Percentiles rank a stretch among this genome's conserved stretches.
phyloP scores from a whole-genome alignment of 768 basidiomycete genomes.

The Podaxis sp. region DNA sequence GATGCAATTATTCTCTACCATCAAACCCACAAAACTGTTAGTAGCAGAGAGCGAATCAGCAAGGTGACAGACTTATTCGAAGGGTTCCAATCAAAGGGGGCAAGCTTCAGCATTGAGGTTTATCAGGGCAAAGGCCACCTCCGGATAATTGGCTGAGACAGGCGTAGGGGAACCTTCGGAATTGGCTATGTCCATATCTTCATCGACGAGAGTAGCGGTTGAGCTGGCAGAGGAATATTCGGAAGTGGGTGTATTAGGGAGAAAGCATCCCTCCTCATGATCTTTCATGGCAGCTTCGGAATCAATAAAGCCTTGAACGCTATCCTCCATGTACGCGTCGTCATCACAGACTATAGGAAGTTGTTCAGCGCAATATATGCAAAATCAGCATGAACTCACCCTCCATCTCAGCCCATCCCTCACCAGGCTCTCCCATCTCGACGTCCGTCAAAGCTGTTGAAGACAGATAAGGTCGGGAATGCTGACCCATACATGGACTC shows the following conservation, averaged over 20 bases:
- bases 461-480: background rate
- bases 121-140: background rate
- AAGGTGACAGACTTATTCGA: background rate
- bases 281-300: background rate
- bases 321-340: background rate
- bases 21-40: background rate
- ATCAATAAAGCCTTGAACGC: background rate
- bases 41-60: background rate
- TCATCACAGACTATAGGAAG: background rate
- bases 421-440: slow-evolving; percentile 2
- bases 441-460: background rate
- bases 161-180: background rate
- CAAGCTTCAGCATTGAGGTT: background rate
- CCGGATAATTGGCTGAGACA: background rate
- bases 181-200: background rate
- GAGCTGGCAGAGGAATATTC: background rate
- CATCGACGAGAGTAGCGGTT: background rate
- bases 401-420: slow-evolving; percentile 5
- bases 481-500: background rate
- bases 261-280: background rate
- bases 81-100: background rate
- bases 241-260: background rate
- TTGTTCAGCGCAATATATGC: background rate
- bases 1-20: no score
- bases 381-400: background rate